phyloP scores from a whole-genome alignment of 768 basidiomycete species.

The Leccinum broughii region DNA sequence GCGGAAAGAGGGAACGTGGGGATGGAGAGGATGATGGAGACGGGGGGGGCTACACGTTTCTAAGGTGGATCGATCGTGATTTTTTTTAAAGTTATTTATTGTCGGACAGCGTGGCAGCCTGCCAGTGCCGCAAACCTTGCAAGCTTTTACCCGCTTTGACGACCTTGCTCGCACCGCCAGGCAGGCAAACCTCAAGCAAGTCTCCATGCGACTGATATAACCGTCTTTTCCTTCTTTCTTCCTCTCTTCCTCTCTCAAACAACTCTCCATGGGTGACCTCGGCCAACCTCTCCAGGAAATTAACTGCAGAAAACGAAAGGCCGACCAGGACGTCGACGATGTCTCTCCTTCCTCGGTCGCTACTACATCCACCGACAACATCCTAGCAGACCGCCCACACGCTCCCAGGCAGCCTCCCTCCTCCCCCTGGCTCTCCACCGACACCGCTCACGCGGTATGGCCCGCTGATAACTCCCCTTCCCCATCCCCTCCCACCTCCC shows the following conservation, averaged over 20 bases:
- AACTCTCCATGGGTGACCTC: constrained; percentile 59
- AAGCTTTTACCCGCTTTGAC: constrained; percentile 23
- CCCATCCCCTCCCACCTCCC: constrained; percentile 37
- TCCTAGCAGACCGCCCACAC: constrained; percentile 36
- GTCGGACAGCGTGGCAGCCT: constrained; percentile 36
- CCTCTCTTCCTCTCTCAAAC: constrained; percentile 16
- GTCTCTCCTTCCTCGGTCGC: constrained; percentile 34
- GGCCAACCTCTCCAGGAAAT: constrained; percentile 50
- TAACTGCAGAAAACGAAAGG: constrained; percentile 69
- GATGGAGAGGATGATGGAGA: background rate
- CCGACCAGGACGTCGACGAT: constrained; percentile 48
- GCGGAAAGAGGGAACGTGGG: constrained; percentile 19
- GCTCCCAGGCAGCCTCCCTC: constrained; percentile 44
- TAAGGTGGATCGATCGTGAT: constrained; percentile 16
- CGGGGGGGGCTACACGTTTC: constrained; percentile 15
- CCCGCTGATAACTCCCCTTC: constrained; percentile 39
- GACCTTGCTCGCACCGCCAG: constrained; percentile 26
- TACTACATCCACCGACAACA: constrained; percentile 30
- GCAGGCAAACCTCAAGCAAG: constrained; percentile 4
- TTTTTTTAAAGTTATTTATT: constrained; percentile 11
- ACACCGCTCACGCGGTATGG: constrained; percentile 36
- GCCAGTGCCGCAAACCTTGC: constrained; percentile 20
- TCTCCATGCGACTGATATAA: background rate
- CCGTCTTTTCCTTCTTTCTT: constrained; percentile 4
- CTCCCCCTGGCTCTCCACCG: constrained; percentile 33